phyloP scores from a whole-genome alignment of 2,329 filamentous ascomycete genomes.

The Orbilia brochopaga region DNA sequence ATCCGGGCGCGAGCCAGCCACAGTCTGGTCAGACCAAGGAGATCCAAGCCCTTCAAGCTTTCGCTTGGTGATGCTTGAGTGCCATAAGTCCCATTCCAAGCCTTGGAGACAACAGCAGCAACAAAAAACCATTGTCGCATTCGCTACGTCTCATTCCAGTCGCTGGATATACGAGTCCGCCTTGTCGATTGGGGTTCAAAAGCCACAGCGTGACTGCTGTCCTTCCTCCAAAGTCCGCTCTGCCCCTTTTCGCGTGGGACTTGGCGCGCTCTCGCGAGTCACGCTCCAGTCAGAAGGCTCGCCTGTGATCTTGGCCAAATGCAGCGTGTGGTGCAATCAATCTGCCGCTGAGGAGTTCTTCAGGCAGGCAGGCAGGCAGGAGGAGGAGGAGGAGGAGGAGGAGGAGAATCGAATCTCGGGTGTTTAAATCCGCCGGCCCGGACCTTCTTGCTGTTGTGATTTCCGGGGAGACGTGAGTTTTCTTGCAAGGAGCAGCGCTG shows the following conservation, averaged over 20 bases:
- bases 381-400: no score
- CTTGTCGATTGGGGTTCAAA: background rate
- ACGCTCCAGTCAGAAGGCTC: background rate
- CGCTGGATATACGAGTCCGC: background rate
- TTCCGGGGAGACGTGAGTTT: background rate
- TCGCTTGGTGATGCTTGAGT: constrained; percentile 25
- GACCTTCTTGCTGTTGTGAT: background rate
- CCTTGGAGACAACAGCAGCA: background rate
- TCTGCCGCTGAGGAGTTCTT: background rate
- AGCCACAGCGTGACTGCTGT: background rate
- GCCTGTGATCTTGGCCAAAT: background rate
- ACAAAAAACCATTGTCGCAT: background rate
- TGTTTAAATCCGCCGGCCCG: background rate
- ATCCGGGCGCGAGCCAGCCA: background rate
- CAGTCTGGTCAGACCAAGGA: constrained; percentile 15
- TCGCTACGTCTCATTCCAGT: background rate
- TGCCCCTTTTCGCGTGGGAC: background rate
- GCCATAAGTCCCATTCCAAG: background rate
- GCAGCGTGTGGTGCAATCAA: background rate
- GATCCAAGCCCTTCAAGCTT: constrained; percentile 28
- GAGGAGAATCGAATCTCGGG: background rate
- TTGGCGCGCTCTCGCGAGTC: background rate
- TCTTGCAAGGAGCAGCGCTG: background rate
- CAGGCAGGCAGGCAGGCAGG: no score
- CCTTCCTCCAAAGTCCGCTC: background rate